These are phyloP conservation scores for Cladosporium sp. DNA, from an alignment of 2,329 filamentous ascomycete species.

Conservation along the genomic window DNA sequence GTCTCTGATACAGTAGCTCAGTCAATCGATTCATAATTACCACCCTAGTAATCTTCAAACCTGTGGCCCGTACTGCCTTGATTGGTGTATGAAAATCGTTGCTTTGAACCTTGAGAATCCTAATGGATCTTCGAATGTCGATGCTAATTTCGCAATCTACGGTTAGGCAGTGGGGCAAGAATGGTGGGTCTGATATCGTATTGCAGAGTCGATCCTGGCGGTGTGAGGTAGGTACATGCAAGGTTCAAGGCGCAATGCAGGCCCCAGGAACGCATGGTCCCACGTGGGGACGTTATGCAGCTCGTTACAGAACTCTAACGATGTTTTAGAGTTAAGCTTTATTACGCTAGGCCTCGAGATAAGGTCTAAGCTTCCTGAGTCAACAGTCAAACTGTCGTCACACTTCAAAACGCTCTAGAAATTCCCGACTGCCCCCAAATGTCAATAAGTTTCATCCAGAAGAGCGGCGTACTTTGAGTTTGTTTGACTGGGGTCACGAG, in stretches of 20 bases:
- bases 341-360: background rate
- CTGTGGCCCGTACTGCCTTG: background rate
- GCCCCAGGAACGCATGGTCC: background rate
- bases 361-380: background rate
- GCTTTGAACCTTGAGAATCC: background rate
- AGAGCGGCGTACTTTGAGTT: background rate
- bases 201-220: background rate
- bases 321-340: background rate
- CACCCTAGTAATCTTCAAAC: background rate
- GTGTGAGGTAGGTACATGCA: background rate
- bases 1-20: background rate
- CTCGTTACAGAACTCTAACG: background rate
- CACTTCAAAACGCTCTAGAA: background rate
- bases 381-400: background rate
- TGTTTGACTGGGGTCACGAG: background rate
- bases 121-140: background rate
- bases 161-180: background rate
- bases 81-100: background rate
- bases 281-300: background rate
- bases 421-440: background rate
- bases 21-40: background rate
- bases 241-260: background rate
- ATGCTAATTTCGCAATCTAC: background rate
- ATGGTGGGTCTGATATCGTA: background rate
- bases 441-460: background rate